Base-by-base conservation (phyloP, 805 yeast genomes). In the Yarrowia porcina region DNA sequence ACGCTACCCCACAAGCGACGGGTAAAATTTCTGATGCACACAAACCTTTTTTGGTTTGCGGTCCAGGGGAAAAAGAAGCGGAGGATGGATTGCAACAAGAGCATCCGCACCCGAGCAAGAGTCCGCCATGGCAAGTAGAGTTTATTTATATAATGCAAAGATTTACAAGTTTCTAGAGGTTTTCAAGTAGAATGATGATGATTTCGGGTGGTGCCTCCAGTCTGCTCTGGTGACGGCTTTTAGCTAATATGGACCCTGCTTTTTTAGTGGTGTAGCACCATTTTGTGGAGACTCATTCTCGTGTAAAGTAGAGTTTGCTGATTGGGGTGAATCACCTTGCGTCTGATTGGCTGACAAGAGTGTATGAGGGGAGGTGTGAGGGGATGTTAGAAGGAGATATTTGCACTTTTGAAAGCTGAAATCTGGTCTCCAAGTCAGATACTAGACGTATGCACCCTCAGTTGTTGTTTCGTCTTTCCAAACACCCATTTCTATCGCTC, bases 121-220 rank as follows among this genome's bases (percentile, higher is more conserved):
- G n/a, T 7, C 4, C 28, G 17, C 33, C 33, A 45, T 4, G 36
- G 42, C 57, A 33, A 50, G 59, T 35, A 52, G 44, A 36, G 59
- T 35, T 52, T 52, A 52, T 52, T 52, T 52, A 52, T 49, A 49
- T 52, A 35, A 52, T 52, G 59, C 59, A 35, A 35, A n/a, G 28
- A n/a, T 17, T n/a, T n/a, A n/a, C n/a, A n/a, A n/a, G n/a, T n/a
- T n/a, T n/a, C n/a, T n/a, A n/a, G n/a, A n/a, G n/a, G n/a, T n/a
- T n/a, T n/a, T n/a, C n/a, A n/a, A n/a, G n/a, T n/a, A n/a, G n/a
- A n/a, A n/a, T n/a, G n/a, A n/a, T n/a, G n/a, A n/a, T n/a, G n/a
- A n/a, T n/a, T n/a, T n/a, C n/a, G n/a, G n/a, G n/a, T n/a, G n/a
- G n/a, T n/a, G n/a, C n/a, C n/a, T n/a, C n/a, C n/a, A n/a, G n/a